Conservation (phyloP, 192 early-diverging fungal species). For the Entrophospora sp. region DNA sequence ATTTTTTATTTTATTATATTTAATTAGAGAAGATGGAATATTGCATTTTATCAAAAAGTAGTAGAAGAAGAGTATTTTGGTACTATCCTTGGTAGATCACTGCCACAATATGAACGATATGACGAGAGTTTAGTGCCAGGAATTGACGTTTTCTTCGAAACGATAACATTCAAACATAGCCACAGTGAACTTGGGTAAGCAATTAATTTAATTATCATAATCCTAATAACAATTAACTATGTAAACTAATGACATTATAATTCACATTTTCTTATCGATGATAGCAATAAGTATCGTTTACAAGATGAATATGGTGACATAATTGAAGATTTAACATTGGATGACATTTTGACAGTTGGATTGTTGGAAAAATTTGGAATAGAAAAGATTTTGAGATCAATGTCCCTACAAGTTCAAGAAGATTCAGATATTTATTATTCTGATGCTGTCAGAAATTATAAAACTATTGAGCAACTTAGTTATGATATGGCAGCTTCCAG, state of each 20-base stretch:
- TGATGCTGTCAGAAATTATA: background rate
- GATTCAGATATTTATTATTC: conserved; percentile 13
- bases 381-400: background rate
- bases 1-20: no score
- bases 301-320: conserved; percentile 7
- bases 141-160: background rate
- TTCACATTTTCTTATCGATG: background rate
- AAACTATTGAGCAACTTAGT: background rate
- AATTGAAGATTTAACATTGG: background rate
- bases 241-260: no score
- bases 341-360: background rate
- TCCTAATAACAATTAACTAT: no score
- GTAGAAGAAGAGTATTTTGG: no score
- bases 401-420: conserved; percentile 13
- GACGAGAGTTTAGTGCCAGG: background rate
- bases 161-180: background rate
- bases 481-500: background rate
- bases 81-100: no score
- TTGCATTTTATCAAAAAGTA: no score
- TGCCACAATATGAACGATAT: background rate
- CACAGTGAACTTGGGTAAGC: background rate
- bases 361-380: conserved; percentile 1
- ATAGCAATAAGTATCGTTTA: conserved; percentile 4
- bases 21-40: no score
- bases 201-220: background rate